Conservation (phyloP, 192 early-diverging fungal genomes). For the Physocladia obscura region DNA sequence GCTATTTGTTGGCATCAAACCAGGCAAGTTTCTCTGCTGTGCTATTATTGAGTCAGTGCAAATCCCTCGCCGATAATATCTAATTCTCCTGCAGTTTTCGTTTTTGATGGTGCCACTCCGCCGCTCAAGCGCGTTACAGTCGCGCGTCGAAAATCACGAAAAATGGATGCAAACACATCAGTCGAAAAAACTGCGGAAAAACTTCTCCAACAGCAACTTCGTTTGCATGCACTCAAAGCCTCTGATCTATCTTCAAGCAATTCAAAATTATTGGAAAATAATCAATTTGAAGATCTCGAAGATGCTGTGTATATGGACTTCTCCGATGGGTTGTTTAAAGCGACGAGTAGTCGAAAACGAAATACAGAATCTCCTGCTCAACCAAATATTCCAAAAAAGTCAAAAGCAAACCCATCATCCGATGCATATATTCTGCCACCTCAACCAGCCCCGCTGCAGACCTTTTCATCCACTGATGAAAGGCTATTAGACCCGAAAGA, state of each 20-base stretch:
- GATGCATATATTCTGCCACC: constrained; percentile 22
- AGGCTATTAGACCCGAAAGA: constrained; percentile 27
- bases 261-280: neutral
- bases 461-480: neutral
- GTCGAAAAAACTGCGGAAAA: constrained; percentile 78
- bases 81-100: constrained; percentile 65
- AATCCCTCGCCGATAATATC: neutral
- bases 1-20: constrained; percentile 81
- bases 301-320: neutral
- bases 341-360: neutral
- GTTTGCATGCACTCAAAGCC: constrained; percentile 62
- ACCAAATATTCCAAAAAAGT: neutral
- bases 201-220: constrained; percentile 76
- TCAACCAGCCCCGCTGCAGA: constrained; percentile 3
- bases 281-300: too few species aligned
- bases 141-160: constrained; percentile 45
- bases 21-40: constrained; percentile 58
- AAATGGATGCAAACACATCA: constrained; percentile 43
- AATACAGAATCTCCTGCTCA: neutral
- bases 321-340: neutral
- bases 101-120: constrained; percentile 93
- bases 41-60: neutral
- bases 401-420: neutral
- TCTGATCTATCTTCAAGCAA: neutral
- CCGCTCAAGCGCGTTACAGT: constrained; percentile 76